These are phyloP conservation scores for Fusarium cicatricum DNA, from an alignment of 2,329 filamentous ascomycete species.

Conservation along the genomic window DNA sequence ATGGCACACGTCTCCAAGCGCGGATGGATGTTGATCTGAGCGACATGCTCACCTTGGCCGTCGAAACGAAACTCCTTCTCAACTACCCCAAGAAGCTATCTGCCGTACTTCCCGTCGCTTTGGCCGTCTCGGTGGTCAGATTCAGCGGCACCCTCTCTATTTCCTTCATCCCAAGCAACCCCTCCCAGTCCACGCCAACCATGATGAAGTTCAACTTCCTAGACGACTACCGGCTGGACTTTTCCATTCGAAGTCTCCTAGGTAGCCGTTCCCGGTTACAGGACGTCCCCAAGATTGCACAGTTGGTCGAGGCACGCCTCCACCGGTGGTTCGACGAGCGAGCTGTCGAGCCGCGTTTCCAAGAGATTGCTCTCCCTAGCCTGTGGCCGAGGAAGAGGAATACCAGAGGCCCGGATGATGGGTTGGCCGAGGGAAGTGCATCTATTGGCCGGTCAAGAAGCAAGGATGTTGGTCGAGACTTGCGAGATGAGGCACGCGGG, in stretches of 20 bases:
- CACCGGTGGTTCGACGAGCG: constrained; percentile 91
- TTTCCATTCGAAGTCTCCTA: constrained; percentile 81
- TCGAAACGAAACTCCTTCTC: constrained; percentile 92
- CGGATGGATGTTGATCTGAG: constrained; percentile 97
- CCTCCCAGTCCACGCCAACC: constrained; percentile 75
- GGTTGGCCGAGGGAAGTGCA: constrained; percentile 54
- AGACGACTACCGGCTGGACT: constrained; percentile 85
- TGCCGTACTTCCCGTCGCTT: constrained; percentile 88
- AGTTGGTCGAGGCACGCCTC: constrained; percentile 79
- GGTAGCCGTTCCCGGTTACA: constrained; percentile 82
- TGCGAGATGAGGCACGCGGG: constrained; percentile 59
- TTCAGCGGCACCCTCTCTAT: constrained; percentile 96
- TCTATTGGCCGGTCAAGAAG: constrained; percentile 63
- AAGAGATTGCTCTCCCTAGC: constrained; percentile 84
- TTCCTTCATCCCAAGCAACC: constrained; percentile 84
- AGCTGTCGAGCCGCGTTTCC: constrained; percentile 84
- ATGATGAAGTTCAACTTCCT: constrained; percentile 95
- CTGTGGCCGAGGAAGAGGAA: constrained; percentile 88
- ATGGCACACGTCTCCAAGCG: constrained; percentile 84
- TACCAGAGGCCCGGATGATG: constrained; percentile 75
- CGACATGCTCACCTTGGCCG: constrained; percentile 92
- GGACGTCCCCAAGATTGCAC: constrained; percentile 88
- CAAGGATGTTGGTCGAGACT: constrained; percentile 60
- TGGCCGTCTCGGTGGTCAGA: constrained; percentile 89
- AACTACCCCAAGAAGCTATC: constrained; percentile 94